Percentiles rank a stretch among this genome's conserved stretches.
Evolutionary conservation across 192 early-diverging fungal species (phyloP).

Genomic region (Oehlia diaphana): DNA sequence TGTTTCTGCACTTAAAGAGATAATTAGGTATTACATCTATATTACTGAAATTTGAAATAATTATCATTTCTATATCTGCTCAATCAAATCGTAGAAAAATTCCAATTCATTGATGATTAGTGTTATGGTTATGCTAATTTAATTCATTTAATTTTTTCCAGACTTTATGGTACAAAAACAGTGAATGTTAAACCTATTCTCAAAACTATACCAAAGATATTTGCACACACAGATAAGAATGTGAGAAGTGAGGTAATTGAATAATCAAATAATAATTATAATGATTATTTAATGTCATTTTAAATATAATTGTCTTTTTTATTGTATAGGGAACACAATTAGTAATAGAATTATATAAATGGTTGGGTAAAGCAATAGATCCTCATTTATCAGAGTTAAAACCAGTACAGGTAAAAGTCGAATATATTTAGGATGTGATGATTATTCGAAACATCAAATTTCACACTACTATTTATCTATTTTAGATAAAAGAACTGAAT

Average conservation of each 20-base stretch:
- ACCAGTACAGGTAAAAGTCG: constrained; percentile 73
- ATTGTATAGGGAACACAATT: constrained; percentile 54
- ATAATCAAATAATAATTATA: not conserved
- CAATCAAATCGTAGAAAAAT: too few relatives aligned
- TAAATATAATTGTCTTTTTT: not conserved
- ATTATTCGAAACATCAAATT: not conserved
- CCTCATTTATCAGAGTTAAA: constrained; percentile 83
- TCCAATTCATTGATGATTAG: too few relatives aligned
- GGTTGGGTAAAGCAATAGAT: constrained; percentile 84
- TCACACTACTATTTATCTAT: not conserved
- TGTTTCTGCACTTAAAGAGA: constrained; percentile 59
- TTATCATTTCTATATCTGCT: not conserved
- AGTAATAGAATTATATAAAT: constrained; percentile 88
- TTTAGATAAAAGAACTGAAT: constrained; percentile 79
- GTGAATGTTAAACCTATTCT: constrained; percentile 81
- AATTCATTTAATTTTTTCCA: constrained; percentile 31
- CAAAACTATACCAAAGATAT: constrained; percentile 84
- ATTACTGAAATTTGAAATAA: constrained; percentile 15
- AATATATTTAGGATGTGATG: not conserved
- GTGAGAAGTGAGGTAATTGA: constrained; percentile 84
- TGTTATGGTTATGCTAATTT: not conserved
- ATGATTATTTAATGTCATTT: not conserved
- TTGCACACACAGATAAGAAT: constrained; percentile 91
- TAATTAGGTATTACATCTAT: constrained; percentile 50
- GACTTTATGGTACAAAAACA: constrained; percentile 78